Evolutionary conservation across 495 filamentous ascomycete genomes (phyloP), one percentile per base, ranked within the genome.

Genomic region (Hamigera avellanea): DNA sequence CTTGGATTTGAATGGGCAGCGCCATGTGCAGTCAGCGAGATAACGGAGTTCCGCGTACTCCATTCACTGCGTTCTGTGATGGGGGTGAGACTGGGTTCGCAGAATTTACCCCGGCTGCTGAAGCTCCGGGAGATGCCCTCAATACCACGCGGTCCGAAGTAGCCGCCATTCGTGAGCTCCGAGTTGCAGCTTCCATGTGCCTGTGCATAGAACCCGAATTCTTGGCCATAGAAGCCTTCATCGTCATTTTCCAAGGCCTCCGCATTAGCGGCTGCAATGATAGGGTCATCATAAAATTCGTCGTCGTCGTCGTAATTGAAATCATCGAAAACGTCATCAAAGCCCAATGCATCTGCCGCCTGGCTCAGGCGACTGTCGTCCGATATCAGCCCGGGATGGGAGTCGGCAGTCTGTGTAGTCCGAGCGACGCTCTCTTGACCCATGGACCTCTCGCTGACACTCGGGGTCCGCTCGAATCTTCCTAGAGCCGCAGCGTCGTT

Each of bases 61-160:
- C 91, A 93, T 64, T 98, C 91, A 45, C 83, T 93, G 2, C 89
- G 76, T 57, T 98, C 91, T 0, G 88, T 95, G 43, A 98, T 98
- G 4, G 91, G 91, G 2, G 91, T 98, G 19, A 98, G 63, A 48
- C 86, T 93, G 2, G 93, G 91, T 40, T 95, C 86, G 27, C 82
- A 68, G 16, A 81, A 79, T 23, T 79, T 78, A 23, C 78, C 72
- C 2, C 81, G 72, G 26, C 79, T 83, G 48, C 74, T 86, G 41
- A 67, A 64, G 61, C 52, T 76, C n/a, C 84, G 72, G 23, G 68
- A 64, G 23, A 91, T 52, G n/a, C 66, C 69, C 40, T 75, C 71
- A 13, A 66, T 58, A 14, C 74, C 78, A 14, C 74, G 70, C 8
- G 77, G 71, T 6, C 86, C 88, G 46, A 98, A 95, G 60, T 82